Percentiles rank a stretch among this genome's conserved stretches.
Conservation (phyloP, 2,329 filamentous ascomycete species). For the Colletotrichum orchidophilum region DNA sequence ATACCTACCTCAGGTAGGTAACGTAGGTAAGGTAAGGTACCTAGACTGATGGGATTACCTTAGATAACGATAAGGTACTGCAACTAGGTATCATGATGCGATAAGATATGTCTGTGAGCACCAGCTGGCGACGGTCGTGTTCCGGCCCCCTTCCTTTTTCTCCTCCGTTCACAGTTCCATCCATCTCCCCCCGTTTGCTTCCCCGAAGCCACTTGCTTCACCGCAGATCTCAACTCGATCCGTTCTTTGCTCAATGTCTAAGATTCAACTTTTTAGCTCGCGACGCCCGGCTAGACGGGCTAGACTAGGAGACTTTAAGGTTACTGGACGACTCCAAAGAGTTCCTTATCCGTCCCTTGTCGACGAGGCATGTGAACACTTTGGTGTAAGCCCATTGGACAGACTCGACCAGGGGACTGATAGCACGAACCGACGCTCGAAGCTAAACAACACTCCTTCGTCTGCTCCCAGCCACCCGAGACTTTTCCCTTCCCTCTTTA, state of each 20-base stretch:
- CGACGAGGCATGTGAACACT: conserved; percentile 20
- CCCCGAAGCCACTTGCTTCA: neutral
- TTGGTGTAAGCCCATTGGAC: conserved; percentile 33
- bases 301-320: conserved; percentile 15
- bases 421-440: neutral
- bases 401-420: neutral
- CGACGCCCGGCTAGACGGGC: neutral
- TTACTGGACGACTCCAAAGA: conserved; percentile 5
- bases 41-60: neutral
- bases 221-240: conserved; percentile 24
- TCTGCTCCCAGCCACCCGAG: neutral
- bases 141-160: neutral
- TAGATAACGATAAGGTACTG: neutral
- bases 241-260: conserved; percentile 1
- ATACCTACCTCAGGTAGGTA: neutral
- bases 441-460: neutral
- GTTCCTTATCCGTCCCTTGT: conserved; percentile 13
- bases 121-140: neutral
- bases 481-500: neutral
- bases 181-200: neutral
- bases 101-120: neutral
- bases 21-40: neutral
- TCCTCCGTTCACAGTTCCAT: neutral
- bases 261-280: neutral
- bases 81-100: neutral